Conservation (phyloP, 306 rosid genomes). For the Abrus pulchellus region DNA sequence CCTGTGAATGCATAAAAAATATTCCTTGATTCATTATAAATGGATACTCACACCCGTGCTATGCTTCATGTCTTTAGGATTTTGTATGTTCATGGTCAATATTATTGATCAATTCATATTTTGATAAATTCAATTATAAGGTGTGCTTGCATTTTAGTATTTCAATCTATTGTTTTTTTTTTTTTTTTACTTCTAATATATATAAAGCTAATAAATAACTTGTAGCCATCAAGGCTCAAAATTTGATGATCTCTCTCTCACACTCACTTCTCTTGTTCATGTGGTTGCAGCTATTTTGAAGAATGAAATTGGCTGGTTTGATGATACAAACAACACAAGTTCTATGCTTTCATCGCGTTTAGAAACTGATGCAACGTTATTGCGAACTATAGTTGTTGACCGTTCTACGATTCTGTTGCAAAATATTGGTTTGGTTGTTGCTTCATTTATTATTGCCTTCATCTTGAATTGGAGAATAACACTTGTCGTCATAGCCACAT, state of each 20-base stretch:
- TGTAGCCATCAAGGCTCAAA: not conserved
- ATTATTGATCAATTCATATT: conserved; percentile 33
- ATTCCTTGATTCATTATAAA: conserved; percentile 24
- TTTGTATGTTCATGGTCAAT: conserved; percentile 31
- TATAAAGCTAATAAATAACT: not conserved
- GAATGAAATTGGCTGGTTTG: conserved; percentile 98
- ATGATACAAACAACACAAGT: conserved; percentile 83
- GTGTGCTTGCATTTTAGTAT: not conserved
- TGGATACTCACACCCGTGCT: not conserved
- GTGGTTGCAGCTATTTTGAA: conserved; percentile 82
- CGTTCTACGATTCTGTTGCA: conserved; percentile 84
- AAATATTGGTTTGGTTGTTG: conserved; percentile 83
- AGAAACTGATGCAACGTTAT: conserved; percentile 83
- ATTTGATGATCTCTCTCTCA: not conserved
- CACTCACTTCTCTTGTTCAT: conserved; percentile 36
- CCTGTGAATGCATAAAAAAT: conserved; percentile 6
- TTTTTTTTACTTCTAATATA: not conserved
- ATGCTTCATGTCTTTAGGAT: conserved; percentile 32
- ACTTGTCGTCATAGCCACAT: conserved; percentile 88
- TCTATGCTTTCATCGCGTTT: conserved; percentile 90
- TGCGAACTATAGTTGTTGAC: conserved; percentile 87
- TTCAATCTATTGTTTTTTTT: not conserved
- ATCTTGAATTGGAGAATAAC: conserved; percentile 95
- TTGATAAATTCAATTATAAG: conserved; percentile 22
- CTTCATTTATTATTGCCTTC: conserved; percentile 88